Evolutionary conservation across 1,139 yeast species (phyloP), one percentile per base, ranked within the genome.

Genomic region (Lizanozyma gosingica): DNA sequence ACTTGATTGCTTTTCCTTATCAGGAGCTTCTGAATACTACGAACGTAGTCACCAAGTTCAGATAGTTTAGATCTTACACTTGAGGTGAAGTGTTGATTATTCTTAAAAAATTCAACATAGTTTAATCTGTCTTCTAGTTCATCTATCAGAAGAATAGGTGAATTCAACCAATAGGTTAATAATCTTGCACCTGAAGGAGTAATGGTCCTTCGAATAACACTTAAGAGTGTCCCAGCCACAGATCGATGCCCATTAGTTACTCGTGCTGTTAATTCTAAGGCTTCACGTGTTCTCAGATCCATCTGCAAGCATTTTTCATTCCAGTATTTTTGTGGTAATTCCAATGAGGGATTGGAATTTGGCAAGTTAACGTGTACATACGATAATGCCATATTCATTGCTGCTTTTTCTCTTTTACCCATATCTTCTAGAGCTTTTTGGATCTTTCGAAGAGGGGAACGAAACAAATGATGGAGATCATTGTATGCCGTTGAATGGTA

Each of bases 151-250:
- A 83, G 67, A 0, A 85, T 71, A 0, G 99, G 99, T 0, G 90
- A 80, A 16, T 85, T 71, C 3, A 92, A 61, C 97, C 97, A 88
- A 41, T 81, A 80, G 2, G 81, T 73, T 15, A 92, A 62, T 17
- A 84, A 54, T 38, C 98, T 65, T 0, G 95, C 65, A 0, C 98
- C 98, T 0, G 94, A 78, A 1, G 81, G 72, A 0, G 98, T 87
- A 2, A 75, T 75, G 0, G 97, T 92, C 41, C 83, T 63, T 43
- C 77, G 75, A 6, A 92, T 72, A 0, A 86, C 72, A 15, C 78
- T 74, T 11, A 85, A 62, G 15, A 92, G 60, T 0, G 96, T 80
- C 0, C 96, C 96, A 11, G 72, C 71, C 3, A 63, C 65, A 14
- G 80, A 69, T 15, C 73, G 73, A n/a, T 78, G 82, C 42, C 78